A percentile compares a stretch with the other conserved stretches of the same genome.
Conservation (phyloP, 768 basidiomycete species). For the Tubosaeta brunneosetosa region DNA sequence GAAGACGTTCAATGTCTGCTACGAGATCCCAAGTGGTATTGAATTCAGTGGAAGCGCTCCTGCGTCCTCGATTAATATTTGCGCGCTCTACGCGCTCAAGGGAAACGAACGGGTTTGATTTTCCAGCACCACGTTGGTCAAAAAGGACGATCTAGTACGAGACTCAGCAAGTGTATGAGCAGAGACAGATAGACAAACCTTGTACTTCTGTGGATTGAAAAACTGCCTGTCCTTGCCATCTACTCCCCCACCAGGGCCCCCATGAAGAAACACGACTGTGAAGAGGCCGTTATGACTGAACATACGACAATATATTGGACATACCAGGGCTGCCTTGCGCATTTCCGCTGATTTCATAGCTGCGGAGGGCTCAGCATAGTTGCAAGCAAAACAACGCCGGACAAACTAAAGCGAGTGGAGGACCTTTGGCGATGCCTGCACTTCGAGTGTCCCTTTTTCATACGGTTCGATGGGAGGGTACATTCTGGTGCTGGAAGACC, state of each 20-base stretch:
- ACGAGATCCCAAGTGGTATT: slow-evolving; percentile 96
- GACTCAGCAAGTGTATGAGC: neutral
- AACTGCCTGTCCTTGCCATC: slow-evolving; percentile 65
- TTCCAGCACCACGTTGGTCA: slow-evolving; percentile 87
- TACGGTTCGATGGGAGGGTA: slow-evolving; percentile 68
- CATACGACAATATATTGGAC: slow-evolving; percentile 4
- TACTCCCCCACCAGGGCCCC: slow-evolving; percentile 79
- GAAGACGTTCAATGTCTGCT: slow-evolving; percentile 79
- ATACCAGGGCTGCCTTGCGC: slow-evolving; percentile 69
- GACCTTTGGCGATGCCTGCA: slow-evolving; percentile 43
- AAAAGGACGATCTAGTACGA: slow-evolving; percentile 67
- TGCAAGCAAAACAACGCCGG: slow-evolving; percentile 8
- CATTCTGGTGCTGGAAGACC: slow-evolving; percentile 35
- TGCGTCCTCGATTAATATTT: slow-evolving; percentile 27
- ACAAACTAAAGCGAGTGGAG: slow-evolving; percentile 73
- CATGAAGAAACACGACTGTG: slow-evolving; percentile 76
- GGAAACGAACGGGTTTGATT: slow-evolving; percentile 69
- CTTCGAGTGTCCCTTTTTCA: slow-evolving; percentile 59
- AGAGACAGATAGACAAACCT: slow-evolving; percentile 37
- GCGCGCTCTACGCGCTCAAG: neutral
- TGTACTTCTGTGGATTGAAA: slow-evolving; percentile 85
- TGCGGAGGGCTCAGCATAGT: slow-evolving; percentile 25
- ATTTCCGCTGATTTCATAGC: slow-evolving; percentile 81
- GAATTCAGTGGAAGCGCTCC: slow-evolving; percentile 69
- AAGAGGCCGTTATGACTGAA: slow-evolving; percentile 1